Percentiles rank a stretch among this genome's conserved stretches.
These are phyloP conservation scores for Themeda triandra DNA, from an alignment of 176 grass and related monocot genomes.

Conservation along the genomic window DNA sequence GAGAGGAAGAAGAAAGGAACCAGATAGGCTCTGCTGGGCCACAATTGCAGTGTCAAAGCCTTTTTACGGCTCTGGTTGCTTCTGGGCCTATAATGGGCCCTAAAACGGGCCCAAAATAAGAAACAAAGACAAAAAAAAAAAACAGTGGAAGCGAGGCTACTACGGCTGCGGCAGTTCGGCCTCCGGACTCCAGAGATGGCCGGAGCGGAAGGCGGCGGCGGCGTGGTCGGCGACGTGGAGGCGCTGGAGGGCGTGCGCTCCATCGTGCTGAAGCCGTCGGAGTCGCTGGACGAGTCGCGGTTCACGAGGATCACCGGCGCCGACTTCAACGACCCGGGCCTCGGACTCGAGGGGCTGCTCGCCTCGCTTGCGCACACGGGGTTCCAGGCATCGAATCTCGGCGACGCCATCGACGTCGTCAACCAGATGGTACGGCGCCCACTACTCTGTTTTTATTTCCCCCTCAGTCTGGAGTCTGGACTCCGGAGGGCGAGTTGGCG, in stretches of 20 bases:
- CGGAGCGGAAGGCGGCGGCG: not conserved
- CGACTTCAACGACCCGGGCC: conserved; percentile 63
- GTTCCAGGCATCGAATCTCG: conserved; percentile 84
- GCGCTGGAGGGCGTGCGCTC: conserved; percentile 48
- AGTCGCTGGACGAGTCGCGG: conserved; percentile 49
- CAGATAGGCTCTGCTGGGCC: not conserved
- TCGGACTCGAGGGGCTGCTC: conserved; percentile 55
- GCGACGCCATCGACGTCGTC: conserved; percentile 63
- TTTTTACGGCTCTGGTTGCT: not conserved
- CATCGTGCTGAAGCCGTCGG: conserved; percentile 72
- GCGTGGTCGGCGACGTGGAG: not conserved
- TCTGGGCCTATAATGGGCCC: not conserved
- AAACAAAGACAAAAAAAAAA: no score
- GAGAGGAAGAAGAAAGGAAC: not conserved
- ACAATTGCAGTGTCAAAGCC: not conserved
- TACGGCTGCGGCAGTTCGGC: not conserved
- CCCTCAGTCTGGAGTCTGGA: no score
- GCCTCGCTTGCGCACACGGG: conserved; percentile 54
- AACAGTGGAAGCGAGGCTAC: not conserved
- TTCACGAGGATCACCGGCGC: conserved; percentile 66
- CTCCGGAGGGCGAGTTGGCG: not conserved
- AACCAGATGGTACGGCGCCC: conserved; percentile 62
- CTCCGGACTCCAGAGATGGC: not conserved
- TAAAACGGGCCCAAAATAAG: not conserved
- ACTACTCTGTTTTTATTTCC: not conserved